These are phyloP conservation scores for Russula compacta DNA, from an alignment of 768 basidiomycete species.

Conservation along the genomic window DNA sequence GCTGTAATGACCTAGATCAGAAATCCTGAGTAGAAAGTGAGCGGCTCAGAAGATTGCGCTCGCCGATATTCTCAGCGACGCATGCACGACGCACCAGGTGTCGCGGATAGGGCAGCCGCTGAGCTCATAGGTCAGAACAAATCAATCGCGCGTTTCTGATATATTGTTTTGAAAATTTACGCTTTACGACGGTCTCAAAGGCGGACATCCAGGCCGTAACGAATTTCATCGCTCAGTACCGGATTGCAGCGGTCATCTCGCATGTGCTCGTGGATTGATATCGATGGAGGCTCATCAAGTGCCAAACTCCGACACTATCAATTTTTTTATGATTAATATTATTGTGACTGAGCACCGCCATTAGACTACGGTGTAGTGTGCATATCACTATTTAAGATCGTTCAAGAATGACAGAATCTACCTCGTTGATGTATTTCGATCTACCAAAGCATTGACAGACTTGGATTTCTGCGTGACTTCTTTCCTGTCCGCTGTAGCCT, in stretches of 20 bases:
- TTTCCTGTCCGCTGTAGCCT: too few relatives aligned
- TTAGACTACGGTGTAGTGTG: too few relatives aligned
- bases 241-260: constrained; percentile 62
- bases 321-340: not conserved
- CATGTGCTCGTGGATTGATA: constrained; percentile 59
- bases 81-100: constrained; percentile 71
- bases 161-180: constrained; percentile 30
- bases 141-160: not conserved
- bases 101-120: constrained; percentile 65
- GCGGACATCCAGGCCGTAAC: constrained; percentile 67
- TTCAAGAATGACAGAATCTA: not conserved
- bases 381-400: too few relatives aligned
- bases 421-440: too few relatives aligned
- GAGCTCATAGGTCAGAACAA: constrained; percentile 43
- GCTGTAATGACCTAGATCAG: not conserved
- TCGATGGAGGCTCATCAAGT: not conserved
- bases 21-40: not conserved
- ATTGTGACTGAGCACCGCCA: too few relatives aligned
- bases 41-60: not conserved
- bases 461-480: not conserved
- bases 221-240: constrained; percentile 53
- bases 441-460: not conserved
- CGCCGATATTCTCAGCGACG: not conserved
- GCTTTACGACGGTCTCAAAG: constrained; percentile 78
- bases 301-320: not conserved